Evolutionary conservation across 2,329 filamentous ascomycete species (phyloP), one percentile per base, ranked within the genome.

Genomic region (Akanthomyces dipterigenus): DNA sequence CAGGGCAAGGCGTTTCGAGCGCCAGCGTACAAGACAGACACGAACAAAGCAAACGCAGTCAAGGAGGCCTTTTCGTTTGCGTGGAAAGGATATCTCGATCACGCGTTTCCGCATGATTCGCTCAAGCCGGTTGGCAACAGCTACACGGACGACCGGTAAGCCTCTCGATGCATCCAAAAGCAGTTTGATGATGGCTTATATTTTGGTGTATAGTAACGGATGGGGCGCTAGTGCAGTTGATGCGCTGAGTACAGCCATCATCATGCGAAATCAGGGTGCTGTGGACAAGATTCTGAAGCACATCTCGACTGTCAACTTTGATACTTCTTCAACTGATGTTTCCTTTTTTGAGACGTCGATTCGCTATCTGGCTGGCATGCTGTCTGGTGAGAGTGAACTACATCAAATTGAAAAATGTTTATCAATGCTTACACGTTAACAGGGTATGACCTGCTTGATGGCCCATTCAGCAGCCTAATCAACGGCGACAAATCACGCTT

Each of bases 271-370:
- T 53, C 76, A 78, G 38, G 79, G 85, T n/a, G 83, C 89, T 18
- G 84, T 92, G 8, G 76, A 85, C 31, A 77, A 85, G 55, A 90
- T 93, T 64, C 72, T 93, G 28, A 77, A 86, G 5, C 86, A 86
- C 69, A 82, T 93, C 56, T 80, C 83, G 0, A 82, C 74, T 0
- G 86, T 93, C 68, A 77, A 93, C 70, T 93, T 88, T 69, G 49
- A 53, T 3, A 59, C 45, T n/a, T 62, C 62, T 7, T 66, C 75
- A 2, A 71, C 75, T 1, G 74, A 79, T 16, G 84, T 93, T 55
- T 91, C 87, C 51, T 74, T 95, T 8, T 95, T 96, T 68, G 91
- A 95, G 73, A 93, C 90, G 0, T 95, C 90, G 0, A 95, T 95
- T 69, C 85, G 90, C 28, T 93, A 93, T 69, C 76, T 95, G 1